These are phyloP conservation scores for Ophiosphaerella herpotricha DNA, from an alignment of 2,329 filamentous ascomycete genomes.

Conservation along the genomic window DNA sequence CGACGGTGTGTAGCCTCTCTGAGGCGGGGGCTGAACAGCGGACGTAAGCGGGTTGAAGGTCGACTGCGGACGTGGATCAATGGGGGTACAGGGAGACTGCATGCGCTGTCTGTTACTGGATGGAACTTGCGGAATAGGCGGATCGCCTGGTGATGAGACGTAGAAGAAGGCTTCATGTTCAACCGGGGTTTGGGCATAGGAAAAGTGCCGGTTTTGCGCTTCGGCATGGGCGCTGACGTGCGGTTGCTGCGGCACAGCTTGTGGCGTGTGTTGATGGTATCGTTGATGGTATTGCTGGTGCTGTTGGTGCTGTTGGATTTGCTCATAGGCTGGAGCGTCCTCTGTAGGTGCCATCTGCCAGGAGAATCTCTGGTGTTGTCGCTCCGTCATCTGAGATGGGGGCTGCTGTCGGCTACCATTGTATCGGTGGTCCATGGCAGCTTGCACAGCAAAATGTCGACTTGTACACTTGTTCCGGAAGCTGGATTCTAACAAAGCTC, in stretches of 20 bases:
- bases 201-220: conserved; percentile 36
- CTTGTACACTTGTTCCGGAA: too few relatives aligned
- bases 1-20: conserved; percentile 20
- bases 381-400: conserved; percentile 14
- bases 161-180: conserved; percentile 37
- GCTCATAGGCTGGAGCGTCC: conserved; percentile 18
- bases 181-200: conserved; percentile 43
- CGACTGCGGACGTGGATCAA: conserved; percentile 34
- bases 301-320: conserved; percentile 16
- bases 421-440: conserved; percentile 30
- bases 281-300: not conserved
- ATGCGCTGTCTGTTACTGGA: conserved; percentile 22
- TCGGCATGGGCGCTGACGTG: conserved; percentile 21
- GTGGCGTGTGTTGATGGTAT: conserved; percentile 6
- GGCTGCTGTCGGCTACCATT: conserved; percentile 21
- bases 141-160: conserved; percentile 30
- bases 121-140: conserved; percentile 27
- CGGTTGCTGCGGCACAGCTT: conserved; percentile 14
- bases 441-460: not conserved
- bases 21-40: conserved; percentile 28
- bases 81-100: conserved; percentile 28
- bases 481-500: not conserved
- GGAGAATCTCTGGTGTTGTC: conserved; percentile 38
- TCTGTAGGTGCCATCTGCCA: conserved; percentile 38
- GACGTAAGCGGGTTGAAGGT: conserved; percentile 26